Conservation (phyloP, 2,329 filamentous ascomycete species). For the Arachnopeziza araneosa region DNA sequence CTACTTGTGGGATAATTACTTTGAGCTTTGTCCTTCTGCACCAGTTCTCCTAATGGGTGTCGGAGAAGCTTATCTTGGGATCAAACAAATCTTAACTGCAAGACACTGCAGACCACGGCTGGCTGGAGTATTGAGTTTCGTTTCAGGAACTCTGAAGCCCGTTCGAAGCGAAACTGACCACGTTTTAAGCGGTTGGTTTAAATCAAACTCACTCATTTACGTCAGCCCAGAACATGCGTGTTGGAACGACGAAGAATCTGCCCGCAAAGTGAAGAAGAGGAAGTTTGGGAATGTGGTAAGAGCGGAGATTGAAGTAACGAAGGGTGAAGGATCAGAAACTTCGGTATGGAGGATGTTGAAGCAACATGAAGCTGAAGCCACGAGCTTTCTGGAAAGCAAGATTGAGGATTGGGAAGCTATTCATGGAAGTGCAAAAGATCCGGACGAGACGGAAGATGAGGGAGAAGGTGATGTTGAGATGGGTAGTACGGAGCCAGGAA, state of each 20-base stretch:
- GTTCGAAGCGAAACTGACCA: slow-evolving; percentile 73
- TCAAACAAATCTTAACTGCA: slow-evolving; percentile 74
- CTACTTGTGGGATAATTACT: slow-evolving; percentile 96
- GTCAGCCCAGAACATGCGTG: slow-evolving; percentile 70
- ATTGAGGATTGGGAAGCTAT: slow-evolving; percentile 15
- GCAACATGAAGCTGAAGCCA: slow-evolving; percentile 42
- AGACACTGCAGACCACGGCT: slow-evolving; percentile 66
- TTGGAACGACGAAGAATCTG: slow-evolving; percentile 61
- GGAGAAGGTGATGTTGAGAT: slow-evolving; percentile 7
- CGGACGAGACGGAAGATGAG: slow-evolving; percentile 18
- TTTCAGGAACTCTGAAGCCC: slow-evolving; percentile 69
- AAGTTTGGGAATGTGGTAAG: slow-evolving; percentile 54
- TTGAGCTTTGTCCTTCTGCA: slow-evolving; percentile 68
- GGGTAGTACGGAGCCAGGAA: neutral
- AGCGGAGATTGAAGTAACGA: slow-evolving; percentile 33
- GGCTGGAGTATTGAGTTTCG: slow-evolving; percentile 72
- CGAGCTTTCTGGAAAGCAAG: slow-evolving; percentile 41
- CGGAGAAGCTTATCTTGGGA: slow-evolving; percentile 80
- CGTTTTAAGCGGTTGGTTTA: slow-evolving; percentile 76
- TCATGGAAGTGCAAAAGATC: slow-evolving; percentile 2
- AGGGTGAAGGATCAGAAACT: slow-evolving; percentile 45
- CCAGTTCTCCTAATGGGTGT: slow-evolving; percentile 83
- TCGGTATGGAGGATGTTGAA: slow-evolving; percentile 7
- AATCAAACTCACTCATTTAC: slow-evolving; percentile 71
- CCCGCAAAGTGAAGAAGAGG: slow-evolving; percentile 52